Conservation (phyloP, 257 asterid species). For the Ocimum tenuiflorum region DNA sequence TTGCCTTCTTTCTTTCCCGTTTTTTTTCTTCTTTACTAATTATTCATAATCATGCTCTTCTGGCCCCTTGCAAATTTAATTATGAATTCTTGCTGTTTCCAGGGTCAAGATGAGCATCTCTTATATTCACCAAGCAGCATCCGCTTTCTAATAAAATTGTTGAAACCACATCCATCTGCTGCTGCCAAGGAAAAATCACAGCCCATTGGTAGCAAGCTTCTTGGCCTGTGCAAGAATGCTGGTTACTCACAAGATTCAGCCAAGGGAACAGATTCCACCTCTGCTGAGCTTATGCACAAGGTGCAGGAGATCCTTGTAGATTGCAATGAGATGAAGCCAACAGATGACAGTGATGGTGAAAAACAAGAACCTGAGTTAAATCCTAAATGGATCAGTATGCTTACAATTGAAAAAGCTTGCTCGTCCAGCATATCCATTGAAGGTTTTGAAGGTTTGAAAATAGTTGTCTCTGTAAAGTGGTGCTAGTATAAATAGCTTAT, state of each 20-base stretch:
- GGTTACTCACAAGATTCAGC: slow-evolving; percentile 40
- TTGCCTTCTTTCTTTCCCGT: not conserved
- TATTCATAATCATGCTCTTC: not conserved
- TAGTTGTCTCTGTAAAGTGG: not conserved
- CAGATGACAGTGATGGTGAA: slow-evolving; percentile 30
- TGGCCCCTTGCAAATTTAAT: not conserved
- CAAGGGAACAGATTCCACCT: slow-evolving; percentile 51
- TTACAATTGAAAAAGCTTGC: slow-evolving; percentile 76
- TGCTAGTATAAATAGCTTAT: slow-evolving; percentile 2
- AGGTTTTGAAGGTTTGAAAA: slow-evolving; percentile 44
- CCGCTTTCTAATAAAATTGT: slow-evolving; percentile 47
- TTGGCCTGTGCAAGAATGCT: slow-evolving; percentile 58
- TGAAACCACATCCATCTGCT: slow-evolving; percentile 45
- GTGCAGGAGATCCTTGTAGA: slow-evolving; percentile 56
- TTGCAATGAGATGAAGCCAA: slow-evolving; percentile 63
- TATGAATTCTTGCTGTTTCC: slow-evolving; percentile 10
- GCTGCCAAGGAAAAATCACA: slow-evolving; percentile 40
- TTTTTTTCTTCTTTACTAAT: not conserved
- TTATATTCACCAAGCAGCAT: slow-evolving; percentile 60
- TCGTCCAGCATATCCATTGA: slow-evolving; percentile 44
- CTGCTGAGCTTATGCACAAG: slow-evolving; percentile 45
- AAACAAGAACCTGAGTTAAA: slow-evolving; percentile 48
- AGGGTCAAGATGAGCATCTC: slow-evolving; percentile 65
- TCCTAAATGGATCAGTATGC: slow-evolving; percentile 67
- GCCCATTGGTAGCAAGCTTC: slow-evolving; percentile 70